Percentiles rank a stretch among this genome's conserved stretches.
These are phyloP conservation scores for Rhododendron vialii DNA, from an alignment of 148 eudicot species.

Conservation along the genomic window DNA sequence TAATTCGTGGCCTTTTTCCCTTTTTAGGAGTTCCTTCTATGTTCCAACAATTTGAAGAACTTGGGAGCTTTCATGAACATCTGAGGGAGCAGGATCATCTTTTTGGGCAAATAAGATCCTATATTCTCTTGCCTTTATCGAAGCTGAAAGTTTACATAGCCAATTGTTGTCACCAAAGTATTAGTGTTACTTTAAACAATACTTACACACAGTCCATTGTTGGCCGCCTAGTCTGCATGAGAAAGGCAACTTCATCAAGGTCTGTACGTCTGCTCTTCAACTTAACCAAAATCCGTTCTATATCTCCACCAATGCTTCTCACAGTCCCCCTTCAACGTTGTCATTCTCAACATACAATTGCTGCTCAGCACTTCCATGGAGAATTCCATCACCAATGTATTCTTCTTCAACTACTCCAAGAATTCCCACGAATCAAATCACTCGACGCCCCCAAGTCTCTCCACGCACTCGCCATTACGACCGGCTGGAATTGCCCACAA, in stretches of 20 bases:
- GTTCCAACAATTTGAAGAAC: no score
- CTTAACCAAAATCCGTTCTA: not conserved
- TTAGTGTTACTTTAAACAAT: no score
- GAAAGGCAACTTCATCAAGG: slow-evolving; percentile 2
- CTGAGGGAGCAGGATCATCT: no score
- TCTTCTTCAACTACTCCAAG: slow-evolving; percentile 27
- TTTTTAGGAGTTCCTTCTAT: no score
- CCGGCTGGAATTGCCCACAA: slow-evolving; percentile 43
- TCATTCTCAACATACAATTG: not conserved
- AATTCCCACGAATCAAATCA: slow-evolving; percentile 31
- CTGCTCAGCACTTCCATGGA: slow-evolving; percentile 13
- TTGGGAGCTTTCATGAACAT: no score
- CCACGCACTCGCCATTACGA: slow-evolving; percentile 50
- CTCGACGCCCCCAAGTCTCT: slow-evolving; percentile 33
- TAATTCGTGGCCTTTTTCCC: no score
- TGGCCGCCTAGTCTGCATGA: slow-evolving; percentile 6
- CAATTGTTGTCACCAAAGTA: no score
- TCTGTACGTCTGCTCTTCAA: not conserved
- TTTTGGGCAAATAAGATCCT: no score
- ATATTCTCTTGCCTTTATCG: no score
- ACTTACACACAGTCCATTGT: not conserved
- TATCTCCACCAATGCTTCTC: slow-evolving; percentile 7
- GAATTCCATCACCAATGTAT: slow-evolving; percentile 22
- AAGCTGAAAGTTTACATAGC: no score
- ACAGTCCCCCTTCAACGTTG: not conserved